A percentile compares a stretch with the other conserved stretches of the same genome.
These are phyloP conservation scores for Pseudophaeomoniella oleicola DNA, from an alignment of 2,329 filamentous ascomycete species.

Conservation along the genomic window DNA sequence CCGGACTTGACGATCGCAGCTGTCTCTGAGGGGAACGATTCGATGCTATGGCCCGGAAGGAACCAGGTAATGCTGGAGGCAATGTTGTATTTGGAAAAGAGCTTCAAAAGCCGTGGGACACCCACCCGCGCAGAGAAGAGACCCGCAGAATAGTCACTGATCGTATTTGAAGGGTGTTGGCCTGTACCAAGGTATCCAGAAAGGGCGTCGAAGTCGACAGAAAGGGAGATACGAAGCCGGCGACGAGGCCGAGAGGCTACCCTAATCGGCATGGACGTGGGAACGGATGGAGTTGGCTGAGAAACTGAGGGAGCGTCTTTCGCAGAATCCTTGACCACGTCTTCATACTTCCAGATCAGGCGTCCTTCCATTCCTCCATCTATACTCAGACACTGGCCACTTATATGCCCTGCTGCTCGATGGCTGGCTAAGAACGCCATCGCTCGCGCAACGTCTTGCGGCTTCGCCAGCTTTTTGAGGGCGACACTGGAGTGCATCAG, in stretches of 20 bases:
- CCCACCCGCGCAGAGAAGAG: conserved; percentile 37
- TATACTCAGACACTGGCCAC: conserved; percentile 37
- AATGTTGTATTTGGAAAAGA: conserved; percentile 28
- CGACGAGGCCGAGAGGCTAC: too few relatives aligned
- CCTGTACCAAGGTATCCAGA: conserved; percentile 40
- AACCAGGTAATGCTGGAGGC: conserved; percentile 33
- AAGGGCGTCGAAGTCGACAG: conserved; percentile 38
- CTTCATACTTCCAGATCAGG: conserved; percentile 34
- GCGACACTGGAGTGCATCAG: conserved; percentile 18
- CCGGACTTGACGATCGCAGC: conserved; percentile 6
- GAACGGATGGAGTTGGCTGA: background rate
- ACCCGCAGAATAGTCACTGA: conserved; percentile 34
- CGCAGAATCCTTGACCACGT: too few relatives aligned
- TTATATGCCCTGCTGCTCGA: conserved; percentile 37
- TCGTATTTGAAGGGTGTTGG: conserved; percentile 30
- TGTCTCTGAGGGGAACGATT: conserved; percentile 26
- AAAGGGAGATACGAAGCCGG: conserved; percentile 16
- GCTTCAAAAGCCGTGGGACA: conserved; percentile 32
- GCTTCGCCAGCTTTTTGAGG: conserved; percentile 31
- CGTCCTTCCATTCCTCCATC: conserved; percentile 38
- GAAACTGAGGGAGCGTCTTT: conserved; percentile 12
- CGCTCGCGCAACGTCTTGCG: conserved; percentile 32
- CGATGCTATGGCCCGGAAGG: conserved; percentile 34
- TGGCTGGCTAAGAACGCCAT: conserved; percentile 37
- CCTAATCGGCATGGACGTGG: background rate